Conservation (phyloP, 257 asterid genomes). For the Jacaranda mimosifolia region DNA sequence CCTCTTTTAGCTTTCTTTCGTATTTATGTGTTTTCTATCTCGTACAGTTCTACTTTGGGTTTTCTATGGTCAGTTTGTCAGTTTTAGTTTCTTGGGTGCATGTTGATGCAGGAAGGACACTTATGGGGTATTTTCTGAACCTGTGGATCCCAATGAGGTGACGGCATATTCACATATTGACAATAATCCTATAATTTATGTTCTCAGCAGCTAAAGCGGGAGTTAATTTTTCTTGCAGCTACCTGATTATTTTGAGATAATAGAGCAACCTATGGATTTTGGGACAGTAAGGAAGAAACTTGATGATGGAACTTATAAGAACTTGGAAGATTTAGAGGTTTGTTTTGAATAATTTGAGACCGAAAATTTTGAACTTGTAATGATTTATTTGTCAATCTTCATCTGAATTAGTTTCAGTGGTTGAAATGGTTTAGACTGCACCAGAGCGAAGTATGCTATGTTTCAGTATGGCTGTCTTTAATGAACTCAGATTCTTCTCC, state of each 20-base stretch:
- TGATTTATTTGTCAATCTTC: constrained; percentile 8
- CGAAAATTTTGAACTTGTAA: background rate
- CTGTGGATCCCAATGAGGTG: constrained; percentile 97
- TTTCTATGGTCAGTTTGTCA: constrained; percentile 24
- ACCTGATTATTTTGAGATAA: constrained; percentile 93
- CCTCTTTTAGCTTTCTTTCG: constrained; percentile 38
- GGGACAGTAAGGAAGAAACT: constrained; percentile 92
- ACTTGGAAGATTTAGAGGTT: constrained; percentile 92
- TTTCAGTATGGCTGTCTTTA: constrained; percentile 19
- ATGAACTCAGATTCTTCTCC: background rate
- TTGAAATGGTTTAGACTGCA: constrained; percentile 1
- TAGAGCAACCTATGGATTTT: constrained; percentile 96
- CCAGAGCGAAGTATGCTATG: background rate
- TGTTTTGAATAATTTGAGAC: constrained; percentile 37
- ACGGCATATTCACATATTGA: constrained; percentile 25
- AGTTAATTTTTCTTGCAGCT: constrained; percentile 65
- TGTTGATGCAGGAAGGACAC: constrained; percentile 92
- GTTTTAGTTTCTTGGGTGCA: constrained; percentile 32
- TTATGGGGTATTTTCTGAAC: constrained; percentile 90
- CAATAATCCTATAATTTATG: constrained; percentile 15
- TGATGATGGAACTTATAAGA: constrained; percentile 59
- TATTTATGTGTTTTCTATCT: constrained; percentile 30
- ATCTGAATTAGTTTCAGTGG: constrained; percentile 3
- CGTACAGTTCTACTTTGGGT: constrained; percentile 41
- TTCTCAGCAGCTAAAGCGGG: constrained; percentile 34